Percentiles rank a stretch among this genome's conserved stretches.
Conservation (phyloP, 495 filamentous ascomycete genomes). For the Gamarada debralockiae region DNA sequence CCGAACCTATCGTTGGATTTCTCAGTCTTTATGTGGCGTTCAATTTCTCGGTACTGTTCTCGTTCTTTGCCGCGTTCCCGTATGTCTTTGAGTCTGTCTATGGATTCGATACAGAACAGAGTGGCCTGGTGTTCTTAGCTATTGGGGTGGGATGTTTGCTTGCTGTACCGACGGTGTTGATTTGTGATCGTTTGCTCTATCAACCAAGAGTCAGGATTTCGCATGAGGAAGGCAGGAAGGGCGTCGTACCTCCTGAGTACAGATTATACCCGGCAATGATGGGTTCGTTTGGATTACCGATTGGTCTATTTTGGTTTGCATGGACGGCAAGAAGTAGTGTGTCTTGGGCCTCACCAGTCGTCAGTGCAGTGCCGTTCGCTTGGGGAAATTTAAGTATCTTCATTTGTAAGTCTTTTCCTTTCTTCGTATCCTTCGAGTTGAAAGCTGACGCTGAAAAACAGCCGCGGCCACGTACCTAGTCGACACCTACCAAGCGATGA, state of each 20-base stretch:
- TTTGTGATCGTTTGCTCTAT: slow-evolving; percentile 42
- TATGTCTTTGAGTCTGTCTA: slow-evolving; percentile 48
- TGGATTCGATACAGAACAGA: slow-evolving; percentile 41
- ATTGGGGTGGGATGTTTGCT: slow-evolving; percentile 54
- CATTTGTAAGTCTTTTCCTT: slow-evolving; percentile 19
- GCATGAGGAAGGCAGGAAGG: slow-evolving; percentile 24
- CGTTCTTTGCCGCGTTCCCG: slow-evolving; percentile 63
- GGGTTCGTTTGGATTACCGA: slow-evolving; percentile 51
- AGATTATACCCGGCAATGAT: slow-evolving; percentile 58
- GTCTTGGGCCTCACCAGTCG: slow-evolving; percentile 39
- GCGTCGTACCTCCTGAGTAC: slow-evolving; percentile 49
- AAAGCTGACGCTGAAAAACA: no score
- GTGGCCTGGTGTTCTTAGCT: slow-evolving; percentile 55
- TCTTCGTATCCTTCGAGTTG: slow-evolving; percentile 9
- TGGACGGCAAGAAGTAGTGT: slow-evolving; percentile 40
- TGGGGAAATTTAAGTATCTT: slow-evolving; percentile 64
- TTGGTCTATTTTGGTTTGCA: slow-evolving; percentile 40
- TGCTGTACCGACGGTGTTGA: slow-evolving; percentile 38
- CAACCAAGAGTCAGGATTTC: slow-evolving; percentile 25
- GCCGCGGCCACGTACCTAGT: slow-evolving; percentile 46
- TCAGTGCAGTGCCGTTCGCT: slow-evolving; percentile 58
- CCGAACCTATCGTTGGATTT: slow-evolving; percentile 61
- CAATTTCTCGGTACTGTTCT: slow-evolving; percentile 60
- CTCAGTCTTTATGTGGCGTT: slow-evolving; percentile 59
- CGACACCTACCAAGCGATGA: slow-evolving; percentile 55